Base-by-base conservation (phyloP, 2,329 filamentous ascomycete genomes). In the Sphaerulina vaccinii region DNA sequence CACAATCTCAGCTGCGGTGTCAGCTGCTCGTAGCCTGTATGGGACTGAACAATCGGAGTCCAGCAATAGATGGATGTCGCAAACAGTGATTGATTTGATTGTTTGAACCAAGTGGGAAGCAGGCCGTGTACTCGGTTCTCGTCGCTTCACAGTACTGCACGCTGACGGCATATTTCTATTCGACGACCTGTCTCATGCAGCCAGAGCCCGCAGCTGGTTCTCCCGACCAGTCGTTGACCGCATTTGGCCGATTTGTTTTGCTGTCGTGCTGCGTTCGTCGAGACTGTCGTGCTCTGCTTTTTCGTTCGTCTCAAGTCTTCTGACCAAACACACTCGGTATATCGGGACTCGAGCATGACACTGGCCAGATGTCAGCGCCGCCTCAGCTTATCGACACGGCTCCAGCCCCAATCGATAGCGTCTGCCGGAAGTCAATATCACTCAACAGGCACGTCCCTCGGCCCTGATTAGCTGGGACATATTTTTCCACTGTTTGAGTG, bases 351-450 rank as follows among this genome's bases (percentile, higher is more conserved):
- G 36, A 48, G 45, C 45, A 22, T n/a, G n/a, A 40, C 35, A 48
- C 36, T 40, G 45, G 45, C 36, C 36, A 29, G 35, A 40, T 21
- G 19, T 18, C 43, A 19, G 35, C 52, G 48, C 49, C 48, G 37
- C 39, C 43, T 37, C 29, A 23, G 53, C 39, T 39, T 42, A 49
- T 45, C 44, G 32, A 42, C 37, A 51, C 43, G 46, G 44, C 51
- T 35, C 43, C 33, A 13, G 38, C 36, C 42, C 46, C 53, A 52
- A 49, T 56, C 48, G 48, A 52, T 56, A 48, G 22, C 23, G 42
- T 51, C 42, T 56, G 56, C 51, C 53, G 56, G 51, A 52, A 54
- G 53, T 40, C 43, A 32, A 53, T 53, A 32, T 41, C 35, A 47
- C 42, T 21, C 27, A 13, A 29, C 36, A 21, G 23, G 44, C 49